Base-by-base conservation (phyloP, 2,329 filamentous ascomycete genomes). In the Plectosphaerella plurivora region DNA sequence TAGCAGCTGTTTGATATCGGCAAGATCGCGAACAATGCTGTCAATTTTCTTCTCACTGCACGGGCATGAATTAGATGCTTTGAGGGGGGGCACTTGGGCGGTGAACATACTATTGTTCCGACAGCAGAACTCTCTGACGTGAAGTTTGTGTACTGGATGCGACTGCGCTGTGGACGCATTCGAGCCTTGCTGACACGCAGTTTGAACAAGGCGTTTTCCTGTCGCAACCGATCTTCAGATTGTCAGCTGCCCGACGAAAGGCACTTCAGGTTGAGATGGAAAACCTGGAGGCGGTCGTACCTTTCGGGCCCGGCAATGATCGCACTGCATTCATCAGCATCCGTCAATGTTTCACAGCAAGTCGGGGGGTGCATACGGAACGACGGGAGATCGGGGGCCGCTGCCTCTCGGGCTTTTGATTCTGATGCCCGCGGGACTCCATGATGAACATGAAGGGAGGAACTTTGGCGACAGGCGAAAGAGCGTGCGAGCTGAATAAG, bases 31-130 rank as follows among this genome's bases (percentile, higher is more conserved):
- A 44, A 59, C 64, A 41, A 69, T 68, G 2, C 61, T 59, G 37
- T 71, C 68, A 24, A 72, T 68, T 51, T 71, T 72, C 45, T 59
- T 61, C 47, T 71, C 69, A 52, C 68, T 72, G 41, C 24, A 22
- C 14, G 11, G 2, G 4, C 7, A 36, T 1, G 15, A 12, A 22
- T 11, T 15, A 46, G 44, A 25, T 15, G 11, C 25, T 12, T 15
- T 16, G 7, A 16, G 20, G 10, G 24, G 15, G 33, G 49, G 39
- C n/a, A 2, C 11, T 49, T 12, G 4, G 10, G 4, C 35, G 5
- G 14, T 22, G 2, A 4, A 56, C 63, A 57, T 28, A 71, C 69
- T 72, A 71, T 57, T 70, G 55, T 39, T 65, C 58, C 4, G 69
- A 71, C 24, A 72, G 65, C 39, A 69, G 51, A 3, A 70, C 63